Base-by-base conservation (phyloP, 2,329 filamentous ascomycete genomes). In the Claviceps sp. region DNA sequence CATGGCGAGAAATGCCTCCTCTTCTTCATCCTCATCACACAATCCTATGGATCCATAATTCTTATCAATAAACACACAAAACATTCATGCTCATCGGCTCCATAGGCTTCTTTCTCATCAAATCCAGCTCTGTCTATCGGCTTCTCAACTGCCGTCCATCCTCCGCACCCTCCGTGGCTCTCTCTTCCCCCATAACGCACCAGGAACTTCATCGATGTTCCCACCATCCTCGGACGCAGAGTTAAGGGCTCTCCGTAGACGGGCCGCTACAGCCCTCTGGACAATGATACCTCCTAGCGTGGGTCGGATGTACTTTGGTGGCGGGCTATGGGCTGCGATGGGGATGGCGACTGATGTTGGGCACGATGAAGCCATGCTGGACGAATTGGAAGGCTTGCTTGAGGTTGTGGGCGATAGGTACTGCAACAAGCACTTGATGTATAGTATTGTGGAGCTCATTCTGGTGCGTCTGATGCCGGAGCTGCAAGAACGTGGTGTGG, bases 341-440 rank as follows among this genome's bases (percentile, higher is more conserved):
- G 60, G 55, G 45, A 52, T 53, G 50, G 9, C 26, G 26, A 53
- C 60, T 23, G 55, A 58, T 29, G 58, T 60, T 38, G 58, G 61
- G 50, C 68, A 71, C 55, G 69, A 68, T 13, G 56, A 59, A 16
- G 47, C 44, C 47, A 71, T 81, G 53, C 67, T 80, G 45, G 66
- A 70, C 54, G 77, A 83, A 58, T 76, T 88, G 56, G 79, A 83
- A 61, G 70, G 78, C 26, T 71, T 89, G 45, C 73, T 97, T 46
- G 80, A 85, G 59, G 73, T 90, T 39, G 83, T 95, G 58, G 79
- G 78, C 16, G 89, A 96, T 67, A 74, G 78, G 49, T 95, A 95
- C 69, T 85, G 89, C 68, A 98, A 98, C 69, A 94, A 90, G 70
- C 89, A 96, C 69, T 71, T 97, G 36, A 72, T 95, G 59, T 95